Percentiles rank a stretch among this genome's conserved stretches.
Conservation (phyloP, 495 filamentous ascomycete species). For the Schizothecium vesticola region DNA sequence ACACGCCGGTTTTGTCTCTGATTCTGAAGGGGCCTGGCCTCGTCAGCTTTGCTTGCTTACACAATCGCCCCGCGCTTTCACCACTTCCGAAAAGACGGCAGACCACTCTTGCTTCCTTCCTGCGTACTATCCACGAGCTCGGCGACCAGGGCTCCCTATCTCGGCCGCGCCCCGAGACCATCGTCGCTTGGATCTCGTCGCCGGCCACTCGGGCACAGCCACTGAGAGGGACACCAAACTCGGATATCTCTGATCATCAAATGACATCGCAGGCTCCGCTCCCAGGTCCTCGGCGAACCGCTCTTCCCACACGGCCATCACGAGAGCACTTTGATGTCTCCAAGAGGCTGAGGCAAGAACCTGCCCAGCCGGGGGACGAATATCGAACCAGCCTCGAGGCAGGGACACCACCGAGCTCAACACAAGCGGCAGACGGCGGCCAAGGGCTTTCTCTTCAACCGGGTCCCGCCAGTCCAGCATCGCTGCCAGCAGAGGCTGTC, state of each 20-base stretch:
- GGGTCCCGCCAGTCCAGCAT: conserved; percentile 16
- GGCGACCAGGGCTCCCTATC: background rate
- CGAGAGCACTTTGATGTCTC: conserved; percentile 6
- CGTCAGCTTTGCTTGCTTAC: background rate
- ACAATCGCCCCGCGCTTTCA: background rate
- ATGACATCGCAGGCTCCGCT: conserved; percentile 8
- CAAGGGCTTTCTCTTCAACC: conserved; percentile 8
- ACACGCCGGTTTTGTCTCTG: background rate
- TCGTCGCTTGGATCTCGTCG: background rate
- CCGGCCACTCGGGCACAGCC: background rate
- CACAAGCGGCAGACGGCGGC: conserved; percentile 2
- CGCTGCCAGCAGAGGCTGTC: background rate
- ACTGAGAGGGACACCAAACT: background rate
- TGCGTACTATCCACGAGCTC: background rate
- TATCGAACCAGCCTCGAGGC: background rate
- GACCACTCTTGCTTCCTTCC: background rate
- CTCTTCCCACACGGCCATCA: conserved; percentile 25
- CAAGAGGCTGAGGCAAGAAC: conserved; percentile 6
- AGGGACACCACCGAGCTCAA: conserved; percentile 14
- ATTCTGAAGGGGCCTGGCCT: background rate
- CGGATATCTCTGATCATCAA: background rate
- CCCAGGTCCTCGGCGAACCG: conserved; percentile 23
- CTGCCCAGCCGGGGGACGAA: conserved; percentile 7
- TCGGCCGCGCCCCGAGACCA: background rate
- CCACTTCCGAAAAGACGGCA: background rate